Base-by-base conservation (phyloP, 192 early-diverging fungal species). In the Dimargaris xerosporica region DNA sequence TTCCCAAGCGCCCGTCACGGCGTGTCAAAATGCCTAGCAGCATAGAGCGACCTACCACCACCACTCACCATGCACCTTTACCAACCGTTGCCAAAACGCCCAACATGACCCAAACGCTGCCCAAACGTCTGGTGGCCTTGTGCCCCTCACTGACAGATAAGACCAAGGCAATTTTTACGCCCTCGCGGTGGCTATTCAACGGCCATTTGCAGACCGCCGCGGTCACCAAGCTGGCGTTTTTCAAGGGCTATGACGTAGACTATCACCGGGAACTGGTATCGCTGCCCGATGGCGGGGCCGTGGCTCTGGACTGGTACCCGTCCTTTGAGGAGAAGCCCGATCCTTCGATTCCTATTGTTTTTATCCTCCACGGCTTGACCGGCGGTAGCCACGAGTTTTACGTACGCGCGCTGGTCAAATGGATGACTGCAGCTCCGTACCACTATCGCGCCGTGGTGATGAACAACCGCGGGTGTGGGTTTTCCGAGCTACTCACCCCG, bases 301-400 rank as follows among this genome's bases (percentile, higher is more conserved):
- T 92, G 50, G 79, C 91, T 1, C 66, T 95, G 30, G 95, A 98
- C 73, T 98, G 91, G 92, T 75, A 83, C 23, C 89, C 87, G 13
- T 68, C 76, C 9, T 65, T 78, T 34, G 65, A 53, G 19, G 67
- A 73, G 39, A 75, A 77, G 64, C 80, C 81, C 44, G 68, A 74
- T 2, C 77, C 80, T 55, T 70, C 73, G 62, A 83, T 82, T 16
- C 90, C 91, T 0, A 89, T 85, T 31, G 68, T 95, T 43, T 75
- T 98, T 6, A 75, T 92, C 45, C 73, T 89, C 16, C 95, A 95
- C 68, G 93, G 95, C 29, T 69, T 98, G 63, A 93, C 93, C 7
- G 95, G 95, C 50, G 91, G 91, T 39, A 90, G 86, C 46, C 85
- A 90, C 71, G 93, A 96, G 71, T 80, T 79, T 2, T 98, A 98